Percentiles rank a stretch among this genome's conserved stretches.
Evolutionary conservation across 257 asterid genomes (phyloP).

Genomic region (Nicotiana undulata): DNA sequence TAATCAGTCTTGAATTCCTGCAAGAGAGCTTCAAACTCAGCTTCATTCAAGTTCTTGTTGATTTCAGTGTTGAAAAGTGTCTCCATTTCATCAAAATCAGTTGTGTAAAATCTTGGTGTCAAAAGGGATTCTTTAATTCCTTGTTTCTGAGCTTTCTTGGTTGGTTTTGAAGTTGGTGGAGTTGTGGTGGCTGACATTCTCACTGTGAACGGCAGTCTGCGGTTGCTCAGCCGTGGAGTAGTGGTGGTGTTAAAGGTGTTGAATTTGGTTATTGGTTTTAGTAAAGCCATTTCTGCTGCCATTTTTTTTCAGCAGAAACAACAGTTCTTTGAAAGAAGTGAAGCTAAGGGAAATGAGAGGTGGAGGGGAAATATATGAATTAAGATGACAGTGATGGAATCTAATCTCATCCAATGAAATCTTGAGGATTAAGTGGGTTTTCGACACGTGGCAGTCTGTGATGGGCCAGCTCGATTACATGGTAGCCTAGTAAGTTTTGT

Average conservation of each 20-base stretch:
- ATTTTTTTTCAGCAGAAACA: constrained; percentile 14
- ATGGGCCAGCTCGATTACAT: constrained; percentile 38
- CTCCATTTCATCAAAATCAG: constrained; percentile 98
- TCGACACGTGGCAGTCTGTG: constrained; percentile 48
- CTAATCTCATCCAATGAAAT: constrained; percentile 69
- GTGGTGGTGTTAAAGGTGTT: constrained; percentile 24
- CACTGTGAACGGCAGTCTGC: constrained; percentile 17
- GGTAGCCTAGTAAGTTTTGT: constrained; percentile 4
- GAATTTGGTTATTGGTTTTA: constrained; percentile 58
- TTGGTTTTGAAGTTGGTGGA: constrained; percentile 19
- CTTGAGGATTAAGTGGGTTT: constrained; percentile 19
- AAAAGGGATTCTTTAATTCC: constrained; percentile 62
- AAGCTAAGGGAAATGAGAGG: constrained; percentile 1
- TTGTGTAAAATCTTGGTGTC: constrained; percentile 81
- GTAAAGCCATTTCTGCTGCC: constrained; percentile 74
- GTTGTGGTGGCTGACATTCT: constrained; percentile 58
- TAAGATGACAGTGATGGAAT: constrained; percentile 20
- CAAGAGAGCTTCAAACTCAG: constrained; percentile 71
- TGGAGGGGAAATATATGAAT: constrained; percentile 12
- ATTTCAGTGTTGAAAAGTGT: constrained; percentile 84
- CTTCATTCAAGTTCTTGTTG: constrained; percentile 79
- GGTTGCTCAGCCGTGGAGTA: constrained; percentile 20
- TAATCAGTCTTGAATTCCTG: constrained; percentile 99
- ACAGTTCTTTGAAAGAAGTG: background rate
- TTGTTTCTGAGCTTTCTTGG: constrained; percentile 46